A percentile compares a stretch with the other conserved stretches of the same genome.
These are phyloP conservation scores for Aureobasidium sp. DNA, from an alignment of 2,329 filamentous ascomycete species.

Conservation along the genomic window DNA sequence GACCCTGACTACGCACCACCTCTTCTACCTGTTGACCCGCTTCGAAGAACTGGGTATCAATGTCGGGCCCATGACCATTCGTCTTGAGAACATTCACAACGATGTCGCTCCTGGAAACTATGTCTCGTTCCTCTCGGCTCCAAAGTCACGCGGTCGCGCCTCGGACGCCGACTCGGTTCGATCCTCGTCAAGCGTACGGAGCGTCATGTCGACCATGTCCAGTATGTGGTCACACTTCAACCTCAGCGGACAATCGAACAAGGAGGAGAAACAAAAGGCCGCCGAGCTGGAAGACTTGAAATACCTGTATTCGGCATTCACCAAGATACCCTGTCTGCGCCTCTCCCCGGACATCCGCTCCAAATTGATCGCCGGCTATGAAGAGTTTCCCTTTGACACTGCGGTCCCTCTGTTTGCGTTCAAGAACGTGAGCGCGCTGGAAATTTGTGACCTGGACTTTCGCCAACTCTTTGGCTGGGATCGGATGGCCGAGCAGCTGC, in stretches of 20 bases:
- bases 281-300: slow-evolving; percentile 81
- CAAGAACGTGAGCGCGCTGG: slow-evolving; percentile 90
- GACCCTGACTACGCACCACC: slow-evolving; percentile 87
- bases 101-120: slow-evolving; percentile 83
- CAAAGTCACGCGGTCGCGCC: slow-evolving; percentile 68
- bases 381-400: slow-evolving; percentile 97
- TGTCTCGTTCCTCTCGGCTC: slow-evolving; percentile 86
- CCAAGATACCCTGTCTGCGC: slow-evolving; percentile 88
- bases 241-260: slow-evolving; percentile 71
- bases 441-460: slow-evolving; percentile 93
- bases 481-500: slow-evolving; percentile 80
- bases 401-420: slow-evolving; percentile 94
- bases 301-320: slow-evolving; percentile 96
- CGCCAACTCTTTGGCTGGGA: slow-evolving; percentile 98
- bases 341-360: slow-evolving; percentile 91
- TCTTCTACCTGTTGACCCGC: slow-evolving; percentile 91
- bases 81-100: slow-evolving; percentile 88
- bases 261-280: slow-evolving; percentile 83
- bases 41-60: slow-evolving; percentile 89
- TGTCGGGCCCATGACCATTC: slow-evolving; percentile 93
- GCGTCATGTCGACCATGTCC: slow-evolving; percentile 96
- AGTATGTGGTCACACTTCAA: slow-evolving; percentile 86
- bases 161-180: slow-evolving; percentile 87
- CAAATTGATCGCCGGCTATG: slow-evolving; percentile 82
- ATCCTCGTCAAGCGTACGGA: slow-evolving; percentile 92